Evolutionary conservation across 768 basidiomycete species (phyloP).

Genomic region (Chiua virens): DNA sequence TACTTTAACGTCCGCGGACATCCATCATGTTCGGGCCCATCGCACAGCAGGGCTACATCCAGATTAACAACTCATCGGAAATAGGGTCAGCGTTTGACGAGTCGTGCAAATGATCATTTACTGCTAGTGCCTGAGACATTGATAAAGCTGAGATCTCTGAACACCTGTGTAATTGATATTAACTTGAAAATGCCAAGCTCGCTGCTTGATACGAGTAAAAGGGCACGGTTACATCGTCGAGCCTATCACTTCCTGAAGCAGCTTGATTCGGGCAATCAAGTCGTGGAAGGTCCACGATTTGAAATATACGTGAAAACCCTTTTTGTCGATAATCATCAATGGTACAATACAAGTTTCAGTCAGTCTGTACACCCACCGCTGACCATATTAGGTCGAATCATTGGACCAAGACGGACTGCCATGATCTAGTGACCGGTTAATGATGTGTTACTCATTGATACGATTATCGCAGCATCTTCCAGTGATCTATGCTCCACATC

Average conservation of each 20-base stretch:
- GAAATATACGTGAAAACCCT: slow-evolving; percentile 37
- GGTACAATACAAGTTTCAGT: too few species aligned
- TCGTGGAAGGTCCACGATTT: slow-evolving; percentile 53
- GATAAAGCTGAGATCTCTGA: slow-evolving; percentile 43
- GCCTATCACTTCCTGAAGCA: too few species aligned
- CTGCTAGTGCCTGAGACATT: slow-evolving; percentile 48
- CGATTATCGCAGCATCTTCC: too few species aligned
- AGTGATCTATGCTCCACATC: background rate
- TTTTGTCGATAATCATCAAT: too few species aligned
- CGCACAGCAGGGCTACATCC: slow-evolving; percentile 34
- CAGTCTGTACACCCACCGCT: too few species aligned
- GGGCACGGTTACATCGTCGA: too few species aligned
- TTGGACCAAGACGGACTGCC: too few species aligned
- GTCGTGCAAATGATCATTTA: background rate
- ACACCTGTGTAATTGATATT: slow-evolving; percentile 8
- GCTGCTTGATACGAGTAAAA: slow-evolving; percentile 33
- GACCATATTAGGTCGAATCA: too few species aligned
- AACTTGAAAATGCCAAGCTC: too few species aligned
- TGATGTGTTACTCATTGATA: background rate
- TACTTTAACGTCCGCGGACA: slow-evolving; percentile 43
- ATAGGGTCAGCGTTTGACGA: background rate
- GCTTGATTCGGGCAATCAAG: too few species aligned
- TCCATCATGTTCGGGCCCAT: slow-evolving; percentile 43
- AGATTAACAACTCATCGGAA: slow-evolving; percentile 25
- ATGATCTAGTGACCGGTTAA: too few species aligned